Base-by-base conservation (phyloP, 2,329 filamentous ascomycete genomes). In the Pseudogymnoascus sp. region DNA sequence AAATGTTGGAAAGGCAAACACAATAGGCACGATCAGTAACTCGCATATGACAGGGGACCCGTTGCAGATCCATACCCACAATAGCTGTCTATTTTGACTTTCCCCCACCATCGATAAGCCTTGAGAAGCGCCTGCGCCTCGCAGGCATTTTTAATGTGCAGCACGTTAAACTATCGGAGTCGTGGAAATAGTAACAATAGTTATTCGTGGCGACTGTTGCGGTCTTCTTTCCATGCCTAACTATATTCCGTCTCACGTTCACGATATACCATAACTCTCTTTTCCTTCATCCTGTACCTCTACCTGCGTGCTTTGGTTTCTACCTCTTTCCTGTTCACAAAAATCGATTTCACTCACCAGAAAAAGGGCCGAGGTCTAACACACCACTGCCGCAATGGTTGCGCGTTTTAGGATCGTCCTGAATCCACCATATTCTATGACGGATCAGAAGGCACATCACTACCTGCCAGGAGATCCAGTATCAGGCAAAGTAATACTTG, bases 401-500 rank as follows among this genome's bases (percentile, higher is more conserved):
- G 34, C 12, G 34, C 34, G 34, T n/a, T 37, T 37, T 14, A 16
- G 14, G 34, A 37, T 37, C 34, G 34, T n/a, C 34, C 14, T 37
- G 14, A 14, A n/a, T 37, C 34, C 34, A 14, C 34, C 34, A n/a
- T 37, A 37, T 14, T n/a, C 34, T n/a, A 37, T 37, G 34, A n/a
- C 34, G 34, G 34, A 37, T 37, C 34, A 37, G 14, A 37, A 37
- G 34, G 34, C 34, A 37, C 60, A 59, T 22, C 22, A 59, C 38
- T 62, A 28, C 28, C 25, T 47, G 14, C 57, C 60, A n/a, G 60
- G 60, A 9, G 60, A 62, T 25, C 9, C 11, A 25, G 25, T 62
- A 50, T 35, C 28, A 6, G 60, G 60, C 11, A 60, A 57, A 39
- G 61, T 62, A 6, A 20, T 60, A 25, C 25, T 62, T 18, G 57